Evolutionary conservation across 176 grass and related monocot species (phyloP).

Genomic region (Aegilops sharonensis): DNA sequence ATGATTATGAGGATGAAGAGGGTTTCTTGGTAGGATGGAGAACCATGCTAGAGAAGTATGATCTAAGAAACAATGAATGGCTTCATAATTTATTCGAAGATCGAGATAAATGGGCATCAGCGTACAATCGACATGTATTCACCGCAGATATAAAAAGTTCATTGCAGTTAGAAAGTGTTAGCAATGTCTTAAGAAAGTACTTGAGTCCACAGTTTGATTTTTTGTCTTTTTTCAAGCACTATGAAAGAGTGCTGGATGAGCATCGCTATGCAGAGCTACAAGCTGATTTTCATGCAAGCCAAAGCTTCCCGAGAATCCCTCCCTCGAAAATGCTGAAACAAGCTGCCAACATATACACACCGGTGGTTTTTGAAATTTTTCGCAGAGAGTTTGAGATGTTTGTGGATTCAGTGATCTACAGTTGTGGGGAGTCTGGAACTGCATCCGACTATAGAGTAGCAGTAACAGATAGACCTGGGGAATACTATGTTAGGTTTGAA

Average conservation of each 20-base stretch:
- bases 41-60: conserved; percentile 79
- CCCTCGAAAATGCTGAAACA: conserved; percentile 85
- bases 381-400: conserved; percentile 93
- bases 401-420: conserved; percentile 86
- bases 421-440: conserved; percentile 51
- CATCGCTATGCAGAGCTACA: conserved; percentile 85
- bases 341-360: conserved; percentile 80
- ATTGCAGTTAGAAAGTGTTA: conserved; percentile 65
- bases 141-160: conserved; percentile 74
- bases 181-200: conserved; percentile 57
- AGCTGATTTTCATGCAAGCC: conserved; percentile 92
- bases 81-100: conserved; percentile 68
- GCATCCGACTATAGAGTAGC: conserved; percentile 63
- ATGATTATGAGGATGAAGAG: conserved; percentile 77
- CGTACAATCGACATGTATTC: conserved; percentile 70
- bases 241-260: conserved; percentile 73
- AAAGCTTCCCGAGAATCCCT: conserved; percentile 87
- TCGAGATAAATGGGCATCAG: conserved; percentile 71
- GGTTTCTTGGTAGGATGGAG: conserved; percentile 71
- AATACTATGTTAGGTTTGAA: conserved; percentile 79
- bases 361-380: conserved; percentile 81
- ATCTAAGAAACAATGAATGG: conserved; percentile 80
- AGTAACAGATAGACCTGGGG: conserved; percentile 71
- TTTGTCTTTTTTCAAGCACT: conserved; percentile 77
- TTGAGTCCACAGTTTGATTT: conserved; percentile 75